A percentile compares a stretch with the other conserved stretches of the same genome.
Conservation (phyloP, 768 basidiomycete genomes). For the Hypholoma sublateritium region DNA sequence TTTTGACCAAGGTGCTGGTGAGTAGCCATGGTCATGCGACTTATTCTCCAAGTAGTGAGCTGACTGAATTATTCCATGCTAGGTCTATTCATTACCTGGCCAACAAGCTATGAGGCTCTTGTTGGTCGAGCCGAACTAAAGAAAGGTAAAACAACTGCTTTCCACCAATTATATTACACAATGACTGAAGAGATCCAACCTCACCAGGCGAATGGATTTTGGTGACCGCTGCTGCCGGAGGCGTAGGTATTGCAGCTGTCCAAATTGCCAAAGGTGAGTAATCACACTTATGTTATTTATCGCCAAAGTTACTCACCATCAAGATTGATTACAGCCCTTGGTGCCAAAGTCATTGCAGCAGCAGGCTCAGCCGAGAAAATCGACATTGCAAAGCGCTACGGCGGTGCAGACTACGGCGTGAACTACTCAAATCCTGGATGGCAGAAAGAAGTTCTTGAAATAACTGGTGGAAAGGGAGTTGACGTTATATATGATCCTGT, state of each 20-base stretch:
- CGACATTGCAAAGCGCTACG: constrained; percentile 69
- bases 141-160: constrained; percentile 42
- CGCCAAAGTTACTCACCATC: background rate
- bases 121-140: constrained; percentile 82
- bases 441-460: constrained; percentile 86
- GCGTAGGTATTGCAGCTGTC: constrained; percentile 89
- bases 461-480: constrained; percentile 84
- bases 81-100: constrained; percentile 88
- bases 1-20: constrained; percentile 86
- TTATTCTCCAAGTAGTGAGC: background rate
- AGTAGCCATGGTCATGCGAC: constrained; percentile 15
- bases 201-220: constrained; percentile 83
- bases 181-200: background rate
- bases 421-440: constrained; percentile 79
- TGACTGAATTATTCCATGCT: background rate
- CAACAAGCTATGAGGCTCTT: constrained; percentile 90
- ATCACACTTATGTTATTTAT: background rate
- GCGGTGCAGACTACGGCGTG: constrained; percentile 81
- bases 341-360: constrained; percentile 93
- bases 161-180: too few species aligned
- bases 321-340: constrained; percentile 54
- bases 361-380: constrained; percentile 81
- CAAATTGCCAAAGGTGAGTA: constrained; percentile 86
- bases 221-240: constrained; percentile 94
- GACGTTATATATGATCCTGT: constrained; percentile 89